Evolutionary conservation across 805 yeast species (phyloP), one percentile per base, ranked within the genome.

Genomic region (Barnettozyma californica): DNA sequence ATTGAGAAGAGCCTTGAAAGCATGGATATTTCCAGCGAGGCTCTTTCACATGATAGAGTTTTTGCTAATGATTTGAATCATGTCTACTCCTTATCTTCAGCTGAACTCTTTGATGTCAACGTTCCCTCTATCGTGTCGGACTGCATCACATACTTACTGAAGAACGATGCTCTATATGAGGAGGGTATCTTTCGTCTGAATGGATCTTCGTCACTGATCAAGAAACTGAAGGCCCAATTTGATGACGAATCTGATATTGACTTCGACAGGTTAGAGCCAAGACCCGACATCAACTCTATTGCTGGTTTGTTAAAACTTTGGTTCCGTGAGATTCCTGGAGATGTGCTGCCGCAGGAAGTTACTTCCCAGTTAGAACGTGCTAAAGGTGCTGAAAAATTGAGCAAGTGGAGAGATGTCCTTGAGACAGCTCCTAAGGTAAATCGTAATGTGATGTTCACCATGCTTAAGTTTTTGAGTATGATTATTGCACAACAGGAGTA

Each of bases 151-250:
- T 87, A 76, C 55, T 70, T 92, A 44, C 74, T 75, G 44, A 74
- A 71, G 35, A 76, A 82, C 23, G 80, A 83, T 20, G 96, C 95
- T 0, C 71, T 83, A n/a, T 77, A 77, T 52, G 94, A 88, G 64
- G 96, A 90, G 60, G 99, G 99, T 10, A 78, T 92, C 3, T 94
- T 94, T 70, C 74, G 99, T 52, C 70, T 90, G 49, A 87, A 91
- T 66, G 98, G 98, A 4, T 87, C 95, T 34, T 85, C 90, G 48
- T 76, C 89, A 1, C 75, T 84, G 45, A 88, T 87, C 36, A 79
- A 83, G 53, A 77, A 73, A 37, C 73, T 87, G 50, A 87, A 83
- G 58, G 87, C 79, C 42, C 72, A 68, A 42, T 92, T 86, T 69
- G 87, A 90, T 61, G 71, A 63, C 11, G 72, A 76, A 5, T 76